Evolutionary conservation across 805 yeast species (phyloP), one percentile per base, ranked within the genome.

Genomic region (Metschnikowia dekortorum): DNA sequence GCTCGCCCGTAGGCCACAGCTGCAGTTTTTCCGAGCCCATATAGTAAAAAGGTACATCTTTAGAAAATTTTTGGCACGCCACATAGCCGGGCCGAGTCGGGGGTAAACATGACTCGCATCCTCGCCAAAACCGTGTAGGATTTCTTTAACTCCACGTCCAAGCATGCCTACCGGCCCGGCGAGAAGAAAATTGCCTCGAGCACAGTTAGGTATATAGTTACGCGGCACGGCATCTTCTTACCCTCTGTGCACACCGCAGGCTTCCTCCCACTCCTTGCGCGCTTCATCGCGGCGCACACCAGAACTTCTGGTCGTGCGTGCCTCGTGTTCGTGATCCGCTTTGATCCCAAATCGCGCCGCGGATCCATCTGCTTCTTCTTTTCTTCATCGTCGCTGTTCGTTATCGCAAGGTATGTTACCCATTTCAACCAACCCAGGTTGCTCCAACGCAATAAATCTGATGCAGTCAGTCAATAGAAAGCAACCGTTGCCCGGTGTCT

Each of bases 351-450:
- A 47, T 41, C 53, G 49, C 57, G 45, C 51, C 46, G 39, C 38
- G 44, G 52, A 40, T 46, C 39, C 41, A 39, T n/a, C 37, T 18
- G 33, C 45, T 42, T 44, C 50, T 48, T 47, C 53, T 53, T 53
- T 53, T 52, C 52, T 51, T 50, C 49, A 42, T 34, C 46, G 54
- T 53, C 58, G 56, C 58, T 58, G 60, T 52, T 51, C 46, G 61
- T 57, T 56, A 53, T 56, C 58, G 59, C 55, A 54, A 58, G 60
- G 61, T 58, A 58, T 58, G 61, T 22, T 58, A 44, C 11, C 26
- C 9, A 16, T 26, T n/a, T 8, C 13, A 39, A n/a, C n/a, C 26
- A 29, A 29, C 10, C 3, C 13, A 30, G 6, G n/a, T 4, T n/a
- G 4, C 6, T 22, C 13, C n/a, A 16, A 8, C 28, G 16, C 7